These are phyloP conservation scores for Fusarium nurragi DNA, from an alignment of 2,329 filamentous ascomycete species.

Conservation along the genomic window DNA sequence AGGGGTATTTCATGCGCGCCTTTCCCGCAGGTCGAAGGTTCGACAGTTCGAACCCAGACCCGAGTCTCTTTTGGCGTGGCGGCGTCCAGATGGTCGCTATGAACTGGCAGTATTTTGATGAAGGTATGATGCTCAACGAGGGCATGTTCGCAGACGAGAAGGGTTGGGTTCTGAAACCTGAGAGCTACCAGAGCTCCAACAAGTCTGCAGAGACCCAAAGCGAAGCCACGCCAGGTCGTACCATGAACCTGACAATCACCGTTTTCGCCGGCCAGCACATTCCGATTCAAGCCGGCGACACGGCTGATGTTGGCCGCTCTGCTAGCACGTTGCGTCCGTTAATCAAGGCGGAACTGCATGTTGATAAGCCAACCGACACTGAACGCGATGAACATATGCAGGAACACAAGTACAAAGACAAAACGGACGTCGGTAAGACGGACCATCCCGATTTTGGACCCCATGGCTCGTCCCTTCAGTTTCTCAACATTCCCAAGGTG, in stretches of 20 bases:
- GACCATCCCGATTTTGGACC: slow-evolving; percentile 71
- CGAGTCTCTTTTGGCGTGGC: slow-evolving; percentile 88
- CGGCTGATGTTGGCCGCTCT: slow-evolving; percentile 46
- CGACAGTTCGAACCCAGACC: slow-evolving; percentile 93
- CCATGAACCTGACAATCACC: slow-evolving; percentile 74
- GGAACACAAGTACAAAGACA: slow-evolving; percentile 68
- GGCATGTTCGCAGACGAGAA: slow-evolving; percentile 92
- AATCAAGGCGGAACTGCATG: slow-evolving; percentile 82
- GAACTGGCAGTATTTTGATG: slow-evolving; percentile 96
- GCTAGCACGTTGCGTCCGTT: slow-evolving; percentile 68
- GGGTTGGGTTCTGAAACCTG: slow-evolving; percentile 88
- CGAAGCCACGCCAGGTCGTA: slow-evolving; percentile 59
- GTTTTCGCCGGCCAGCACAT: slow-evolving; percentile 81
- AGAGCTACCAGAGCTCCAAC: slow-evolving; percentile 70
- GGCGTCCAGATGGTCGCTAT: slow-evolving; percentile 98
- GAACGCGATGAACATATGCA: slow-evolving; percentile 46
- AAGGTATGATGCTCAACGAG: slow-evolving; percentile 95
- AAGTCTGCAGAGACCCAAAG: slow-evolving; percentile 54
- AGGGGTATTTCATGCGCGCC: slow-evolving; percentile 86
- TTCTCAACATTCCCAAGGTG: slow-evolving; percentile 66
- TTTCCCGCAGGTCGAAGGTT: slow-evolving; percentile 85
- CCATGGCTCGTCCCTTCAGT: slow-evolving; percentile 64
- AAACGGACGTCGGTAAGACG: slow-evolving; percentile 64
- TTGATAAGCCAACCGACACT: slow-evolving; percentile 66
- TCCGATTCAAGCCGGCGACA: slow-evolving; percentile 46